A percentile compares a stretch with the other conserved stretches of the same genome.
Evolutionary conservation across 805 yeast species (phyloP).

Genomic region (Ogataea trehaloabstinens): DNA sequence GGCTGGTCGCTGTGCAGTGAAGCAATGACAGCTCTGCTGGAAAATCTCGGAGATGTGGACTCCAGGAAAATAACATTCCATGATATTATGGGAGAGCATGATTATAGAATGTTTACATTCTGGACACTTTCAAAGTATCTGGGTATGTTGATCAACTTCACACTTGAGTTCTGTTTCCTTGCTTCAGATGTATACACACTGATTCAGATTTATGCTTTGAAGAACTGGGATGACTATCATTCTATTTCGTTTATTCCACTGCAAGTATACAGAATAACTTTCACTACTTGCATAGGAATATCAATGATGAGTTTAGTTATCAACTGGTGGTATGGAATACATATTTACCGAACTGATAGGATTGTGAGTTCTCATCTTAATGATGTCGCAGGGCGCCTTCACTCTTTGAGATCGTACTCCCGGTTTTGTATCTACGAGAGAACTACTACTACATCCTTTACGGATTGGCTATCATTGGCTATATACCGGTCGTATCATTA

Average conservation of each 20-base stretch:
- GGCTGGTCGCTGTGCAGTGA: no score
- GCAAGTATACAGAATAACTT: conserved; percentile 29
- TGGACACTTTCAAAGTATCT: conserved; percentile 45
- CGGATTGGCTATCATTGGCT: conserved; percentile 67
- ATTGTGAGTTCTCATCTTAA: conserved; percentile 72
- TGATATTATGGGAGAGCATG: conserved; percentile 30
- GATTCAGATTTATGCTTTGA: conserved; percentile 66
- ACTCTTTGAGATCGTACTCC: conserved; percentile 57
- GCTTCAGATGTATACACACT: conserved; percentile 80
- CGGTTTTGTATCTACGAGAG: conserved; percentile 71
- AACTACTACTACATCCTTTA: conserved; percentile 61
- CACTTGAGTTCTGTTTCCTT: conserved; percentile 52
- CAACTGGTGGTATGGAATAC: conserved; percentile 57
- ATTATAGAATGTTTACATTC: conserved; percentile 36
- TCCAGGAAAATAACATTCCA: conserved; percentile 25
- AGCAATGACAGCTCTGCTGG: conserved; percentile 1
- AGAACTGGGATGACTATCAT: conserved; percentile 36
- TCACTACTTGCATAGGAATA: conserved; percentile 68
- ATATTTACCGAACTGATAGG: conserved; percentile 56
- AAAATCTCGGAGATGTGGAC: conserved; percentile 12
- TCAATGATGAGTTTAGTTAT: conserved; percentile 58
- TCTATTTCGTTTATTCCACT: conserved; percentile 33
- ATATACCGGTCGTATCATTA: conserved; percentile 64
- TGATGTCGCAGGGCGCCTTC: conserved; percentile 55
- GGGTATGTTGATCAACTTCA: conserved; percentile 36